Base-by-base conservation (phyloP, 169 alveolate species). In the Plasmodium ovale region DNA sequence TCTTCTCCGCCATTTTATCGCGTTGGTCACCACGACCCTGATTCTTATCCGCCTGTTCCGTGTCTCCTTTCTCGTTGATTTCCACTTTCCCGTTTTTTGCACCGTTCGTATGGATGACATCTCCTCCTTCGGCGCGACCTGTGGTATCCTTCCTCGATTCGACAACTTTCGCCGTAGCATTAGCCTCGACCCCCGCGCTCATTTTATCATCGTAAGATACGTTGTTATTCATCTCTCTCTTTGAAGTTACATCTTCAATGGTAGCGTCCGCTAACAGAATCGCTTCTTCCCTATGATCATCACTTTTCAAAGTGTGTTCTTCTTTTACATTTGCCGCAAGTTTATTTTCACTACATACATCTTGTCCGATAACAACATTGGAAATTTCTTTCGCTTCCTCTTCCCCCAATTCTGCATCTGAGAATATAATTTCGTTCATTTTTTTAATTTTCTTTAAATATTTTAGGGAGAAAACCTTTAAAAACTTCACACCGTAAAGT, bases 401-500 rank as follows among this genome's bases (percentile, higher is more conserved):
- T 29, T 35, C 87, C 12, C 27, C 49, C 27, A 16, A 31, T 12
- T 77, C 79, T 14, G 16, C 64, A 64, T 79, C 89, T 23, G 89
- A 79, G 53, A 79, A 79, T 25, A 64, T 35, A 0, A 79, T 67
- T 16, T 79, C 89, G n/a, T 44, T 33, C 35, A 59, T 79, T 49
- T 47, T 62, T 65, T 53, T 79, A 51, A 64, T 9, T 29, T 79
- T 79, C 54, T 65, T 79, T 23, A 79, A 64, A 53, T 79, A 65
- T 56, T 79, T 79, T 51, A 79, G 58, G 31, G 71, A 49, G 16
- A 79, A 79, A 67, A 79, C 39, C 35, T 79, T 79, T 53, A 79
- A 79, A 56, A 79, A 79, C n/a, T 79, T 79, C 16, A 79, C 59
- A 79, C 67, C 89, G 29, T 79, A 79, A 0, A 79, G 35, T 31